phyloP scores from a whole-genome alignment of 257 asterid genomes.

The Schizonepeta tenuifolia region DNA sequence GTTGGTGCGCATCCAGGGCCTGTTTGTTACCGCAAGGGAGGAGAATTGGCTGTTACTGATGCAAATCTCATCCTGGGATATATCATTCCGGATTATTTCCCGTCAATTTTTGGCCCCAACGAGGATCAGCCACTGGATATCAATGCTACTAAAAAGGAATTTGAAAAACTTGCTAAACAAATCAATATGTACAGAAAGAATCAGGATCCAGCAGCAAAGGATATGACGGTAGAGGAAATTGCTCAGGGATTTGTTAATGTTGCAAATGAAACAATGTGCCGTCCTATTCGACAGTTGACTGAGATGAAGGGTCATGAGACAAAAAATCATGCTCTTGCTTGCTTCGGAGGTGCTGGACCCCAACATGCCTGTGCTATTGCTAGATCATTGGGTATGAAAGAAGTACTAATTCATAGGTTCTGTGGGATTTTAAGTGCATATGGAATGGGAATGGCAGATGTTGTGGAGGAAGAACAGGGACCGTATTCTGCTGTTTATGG shows the following conservation, averaged over 20 bases:
- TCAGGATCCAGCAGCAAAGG: slow-evolving; percentile 71
- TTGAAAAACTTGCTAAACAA: slow-evolving; percentile 75
- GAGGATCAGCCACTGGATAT: slow-evolving; percentile 86
- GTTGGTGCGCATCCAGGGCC: slow-evolving; percentile 99
- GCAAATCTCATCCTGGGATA: slow-evolving; percentile 88
- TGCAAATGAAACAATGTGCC: slow-evolving; percentile 97
- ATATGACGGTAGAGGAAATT: slow-evolving; percentile 90
- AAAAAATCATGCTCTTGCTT: slow-evolving; percentile 89
- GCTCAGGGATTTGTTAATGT: slow-evolving; percentile 91
- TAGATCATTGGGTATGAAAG: slow-evolving; percentile 94
- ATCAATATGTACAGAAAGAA: slow-evolving; percentile 72
- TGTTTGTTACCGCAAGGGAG: slow-evolving; percentile 94
- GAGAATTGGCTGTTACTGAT: slow-evolving; percentile 89
- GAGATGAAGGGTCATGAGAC: slow-evolving; percentile 99
- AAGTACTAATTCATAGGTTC: slow-evolving; percentile 81
- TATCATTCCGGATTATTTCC: slow-evolving; percentile 84
- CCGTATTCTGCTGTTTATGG: slow-evolving; percentile 85
- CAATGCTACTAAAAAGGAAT: slow-evolving; percentile 65
- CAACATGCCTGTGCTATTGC: slow-evolving; percentile 99
- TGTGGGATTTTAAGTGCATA: slow-evolving; percentile 97
- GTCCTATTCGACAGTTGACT: slow-evolving; percentile 91
- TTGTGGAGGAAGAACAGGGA: slow-evolving; percentile 90
- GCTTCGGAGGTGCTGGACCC: slow-evolving; percentile 99
- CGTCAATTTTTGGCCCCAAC: slow-evolving; percentile 89
- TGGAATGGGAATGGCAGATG: slow-evolving; percentile 99